Conservation (phyloP, 495 filamentous ascomycete species). For the Xylaria venustula region DNA sequence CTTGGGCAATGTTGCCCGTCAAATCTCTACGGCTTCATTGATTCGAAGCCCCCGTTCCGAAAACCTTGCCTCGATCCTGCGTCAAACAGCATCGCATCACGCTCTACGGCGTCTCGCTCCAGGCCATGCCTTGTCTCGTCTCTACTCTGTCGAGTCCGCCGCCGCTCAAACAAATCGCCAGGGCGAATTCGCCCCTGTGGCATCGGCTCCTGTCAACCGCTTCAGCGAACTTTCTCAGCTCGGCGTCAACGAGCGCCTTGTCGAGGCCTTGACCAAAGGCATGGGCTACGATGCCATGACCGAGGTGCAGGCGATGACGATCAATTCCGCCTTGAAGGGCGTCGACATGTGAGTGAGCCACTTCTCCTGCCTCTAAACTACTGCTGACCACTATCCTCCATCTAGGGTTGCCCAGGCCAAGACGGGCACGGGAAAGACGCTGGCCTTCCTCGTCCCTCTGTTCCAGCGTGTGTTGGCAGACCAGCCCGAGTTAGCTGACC, state of each 20-base stretch:
- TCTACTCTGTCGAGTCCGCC: slow-evolving; percentile 40
- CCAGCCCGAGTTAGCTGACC: slow-evolving; percentile 49
- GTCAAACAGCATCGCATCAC: slow-evolving; percentile 14
- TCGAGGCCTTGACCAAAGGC: slow-evolving; percentile 65
- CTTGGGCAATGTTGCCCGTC: slow-evolving; percentile 26
- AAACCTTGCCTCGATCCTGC: slow-evolving; percentile 16
- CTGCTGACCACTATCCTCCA: neutral
- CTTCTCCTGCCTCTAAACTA: neutral
- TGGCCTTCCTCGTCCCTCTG: slow-evolving; percentile 77
- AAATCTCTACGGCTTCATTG: slow-evolving; percentile 22
- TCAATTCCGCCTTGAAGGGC: slow-evolving; percentile 73
- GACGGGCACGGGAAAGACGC: slow-evolving; percentile 85
- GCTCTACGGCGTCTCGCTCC: slow-evolving; percentile 16
- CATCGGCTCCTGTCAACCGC: slow-evolving; percentile 48
- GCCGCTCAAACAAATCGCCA: slow-evolving; percentile 7
- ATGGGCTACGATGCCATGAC: slow-evolving; percentile 89
- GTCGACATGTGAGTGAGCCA: slow-evolving; percentile 68
- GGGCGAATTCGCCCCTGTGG: slow-evolving; percentile 13
- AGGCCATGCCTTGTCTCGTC: slow-evolving; percentile 24
- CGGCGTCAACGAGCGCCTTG: slow-evolving; percentile 61
- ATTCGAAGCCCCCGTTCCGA: slow-evolving; percentile 20
- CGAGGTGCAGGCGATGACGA: slow-evolving; percentile 82
- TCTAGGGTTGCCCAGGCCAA: slow-evolving; percentile 81
- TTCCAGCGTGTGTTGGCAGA: slow-evolving; percentile 67
- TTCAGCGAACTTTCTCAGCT: slow-evolving; percentile 68